Conservation (phyloP, 2,329 filamentous ascomycete genomes). For the Byssoonygena ceratinophila region DNA sequence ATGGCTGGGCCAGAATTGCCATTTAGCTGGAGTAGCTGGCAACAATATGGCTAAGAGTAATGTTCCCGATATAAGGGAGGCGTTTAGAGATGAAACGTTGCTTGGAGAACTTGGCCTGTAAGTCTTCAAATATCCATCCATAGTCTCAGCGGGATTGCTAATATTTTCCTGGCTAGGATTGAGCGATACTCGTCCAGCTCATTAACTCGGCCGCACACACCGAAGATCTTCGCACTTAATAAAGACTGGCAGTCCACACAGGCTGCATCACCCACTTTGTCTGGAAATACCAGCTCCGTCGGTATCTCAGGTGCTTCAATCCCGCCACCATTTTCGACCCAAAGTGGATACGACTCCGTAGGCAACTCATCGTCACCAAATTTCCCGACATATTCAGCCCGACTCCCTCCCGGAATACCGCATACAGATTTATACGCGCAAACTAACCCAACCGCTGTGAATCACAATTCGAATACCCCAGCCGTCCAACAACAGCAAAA, state of each 20-base stretch:
- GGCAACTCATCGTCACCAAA: slow-evolving; percentile 12
- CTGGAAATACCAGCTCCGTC: slow-evolving; percentile 2
- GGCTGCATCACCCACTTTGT: slow-evolving; percentile 1
- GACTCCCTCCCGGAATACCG: slow-evolving; percentile 5
- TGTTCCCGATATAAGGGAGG: slow-evolving; percentile 82
- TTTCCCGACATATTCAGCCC: slow-evolving; percentile 8
- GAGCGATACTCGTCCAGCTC: slow-evolving; percentile 22
- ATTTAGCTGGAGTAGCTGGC: slow-evolving; percentile 66
- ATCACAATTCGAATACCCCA: background rate
- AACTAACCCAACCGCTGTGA: background rate
- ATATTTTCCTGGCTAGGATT: slow-evolving; percentile 17
- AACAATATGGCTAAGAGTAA: slow-evolving; percentile 96
- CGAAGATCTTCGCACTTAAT: slow-evolving; percentile 8
- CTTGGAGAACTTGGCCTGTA: slow-evolving; percentile 76
- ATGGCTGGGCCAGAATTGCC: slow-evolving; percentile 75
- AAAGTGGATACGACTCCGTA: background rate
- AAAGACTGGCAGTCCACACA: slow-evolving; percentile 9
- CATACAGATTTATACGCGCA: slow-evolving; percentile 13
- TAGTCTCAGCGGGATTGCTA: slow-evolving; percentile 19
- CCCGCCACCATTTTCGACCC: background rate
- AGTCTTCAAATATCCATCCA: slow-evolving; percentile 24
- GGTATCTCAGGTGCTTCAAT: slow-evolving; percentile 2
- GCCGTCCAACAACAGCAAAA: background rate
- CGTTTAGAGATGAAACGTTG: slow-evolving; percentile 79
- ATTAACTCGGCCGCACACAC: slow-evolving; percentile 10